Evolutionary conservation across 2,329 filamentous ascomycete genomes (phyloP).

Genomic region (Diplodia sapinea): DNA sequence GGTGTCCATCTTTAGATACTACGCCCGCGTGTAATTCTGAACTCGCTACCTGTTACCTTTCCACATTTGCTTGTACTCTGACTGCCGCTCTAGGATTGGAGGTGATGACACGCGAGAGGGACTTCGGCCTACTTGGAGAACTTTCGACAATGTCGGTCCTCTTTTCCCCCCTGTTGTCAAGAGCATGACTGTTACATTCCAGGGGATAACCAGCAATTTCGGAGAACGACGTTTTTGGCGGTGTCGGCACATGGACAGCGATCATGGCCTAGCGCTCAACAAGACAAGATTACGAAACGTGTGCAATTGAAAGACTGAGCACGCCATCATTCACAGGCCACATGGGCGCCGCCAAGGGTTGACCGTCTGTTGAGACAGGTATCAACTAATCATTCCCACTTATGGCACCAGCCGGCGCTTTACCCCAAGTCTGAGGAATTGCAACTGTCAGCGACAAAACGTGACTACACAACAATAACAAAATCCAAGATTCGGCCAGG

Average conservation of each 20-base stretch:
- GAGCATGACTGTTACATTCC: neutral
- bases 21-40: neutral
- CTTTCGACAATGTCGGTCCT: neutral
- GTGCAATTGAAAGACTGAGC: neutral
- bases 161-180: neutral
- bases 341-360: neutral
- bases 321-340: neutral
- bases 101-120: neutral
- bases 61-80: neutral
- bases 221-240: neutral
- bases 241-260: neutral
- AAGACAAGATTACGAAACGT: neutral
- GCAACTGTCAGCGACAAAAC: neutral
- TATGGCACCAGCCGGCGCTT: neutral
- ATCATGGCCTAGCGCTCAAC: neutral
- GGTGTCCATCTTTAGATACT: constrained; percentile 3
- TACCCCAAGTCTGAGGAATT: neutral
- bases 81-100: neutral
- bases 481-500: no score
- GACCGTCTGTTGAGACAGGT: neutral
- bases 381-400: neutral
- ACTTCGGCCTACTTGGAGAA: neutral
- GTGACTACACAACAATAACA: no score
- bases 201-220: neutral
- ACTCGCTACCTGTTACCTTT: neutral